Evolutionary conservation across 2,329 filamentous ascomycete genomes (phyloP), one percentile per base, ranked within the genome.

Genomic region (Nectriaceae sp.): DNA sequence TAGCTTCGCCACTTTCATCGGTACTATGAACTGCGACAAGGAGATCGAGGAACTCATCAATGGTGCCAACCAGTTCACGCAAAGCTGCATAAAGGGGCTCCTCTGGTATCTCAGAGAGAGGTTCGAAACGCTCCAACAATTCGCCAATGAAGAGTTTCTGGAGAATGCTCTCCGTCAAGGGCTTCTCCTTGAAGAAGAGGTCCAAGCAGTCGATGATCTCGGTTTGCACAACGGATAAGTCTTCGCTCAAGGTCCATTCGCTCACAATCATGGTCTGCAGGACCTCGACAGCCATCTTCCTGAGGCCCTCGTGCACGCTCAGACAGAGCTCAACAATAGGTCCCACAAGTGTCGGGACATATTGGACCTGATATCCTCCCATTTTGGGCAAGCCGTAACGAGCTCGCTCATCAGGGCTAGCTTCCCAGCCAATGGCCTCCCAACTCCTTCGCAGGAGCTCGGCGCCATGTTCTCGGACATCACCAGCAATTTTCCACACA

Each of bases 401-500:
- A 47, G 79, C 76, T 55, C 83, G 81, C 65, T 97, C 92, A 50
- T 97, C 93, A 1, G 78, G 70, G 24, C 81, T 89, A 0, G 90
- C 90, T 60, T 99, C 93, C 94, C 94, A 99, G 11, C 95, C 94
- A 53, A 99, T 95, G 16, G 91, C 89, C 65, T 96, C 90, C 94
- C 94, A 99, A 5, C 88, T 93, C 21, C 84, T 82, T 52, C 88
- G 84, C 26, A 99, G 75, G 8, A 99, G 76, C 42, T 93, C 89
- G 4, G 94, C 93, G 15, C 95, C 94, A 56, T 90, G 82, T 67
- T 97, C 92, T 47, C 94, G 83, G 42, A 99, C 90, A 70, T 99
- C 95, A 5, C 94, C 94, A 4, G 93, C 94, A 65, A 99, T 97
- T 73, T 97, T 99, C 94, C 95, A 99, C 2, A 97, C 93, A 1